These are phyloP conservation scores for Syzygium jambos DNA, from an alignment of 345 rosid genomes.

Conservation along the genomic window DNA sequence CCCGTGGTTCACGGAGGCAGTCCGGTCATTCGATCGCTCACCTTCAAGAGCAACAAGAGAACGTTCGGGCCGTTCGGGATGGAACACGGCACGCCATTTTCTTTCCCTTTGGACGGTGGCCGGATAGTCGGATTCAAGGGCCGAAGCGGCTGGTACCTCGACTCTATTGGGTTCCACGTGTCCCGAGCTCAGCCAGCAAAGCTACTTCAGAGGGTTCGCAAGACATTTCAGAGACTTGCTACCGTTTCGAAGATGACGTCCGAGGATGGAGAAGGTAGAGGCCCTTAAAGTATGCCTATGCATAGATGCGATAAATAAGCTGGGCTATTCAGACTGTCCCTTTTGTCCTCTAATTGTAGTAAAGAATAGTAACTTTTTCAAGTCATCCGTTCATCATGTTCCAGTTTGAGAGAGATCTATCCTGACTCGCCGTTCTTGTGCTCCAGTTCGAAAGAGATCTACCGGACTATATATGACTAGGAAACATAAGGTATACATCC, in stretches of 20 bases:
- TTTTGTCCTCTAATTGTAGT: background rate
- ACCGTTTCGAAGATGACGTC: background rate
- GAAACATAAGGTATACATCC: background rate
- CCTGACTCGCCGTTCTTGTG: background rate
- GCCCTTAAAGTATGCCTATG: background rate
- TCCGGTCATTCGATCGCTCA: conserved; percentile 62
- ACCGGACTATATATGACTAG: background rate
- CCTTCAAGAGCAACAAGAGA: conserved; percentile 54
- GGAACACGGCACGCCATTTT: conserved; percentile 70
- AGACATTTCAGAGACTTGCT: conserved; percentile 39
- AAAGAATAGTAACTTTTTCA: background rate
- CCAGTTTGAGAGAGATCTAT: background rate
- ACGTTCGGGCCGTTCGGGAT: conserved; percentile 60
- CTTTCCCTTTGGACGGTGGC: conserved; percentile 43
- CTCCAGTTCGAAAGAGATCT: background rate
- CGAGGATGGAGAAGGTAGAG: background rate
- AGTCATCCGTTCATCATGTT: background rate
- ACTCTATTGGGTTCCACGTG: conserved; percentile 53
- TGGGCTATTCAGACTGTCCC: background rate
- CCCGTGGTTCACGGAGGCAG: conserved; percentile 47
- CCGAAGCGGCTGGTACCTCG: conserved; percentile 69
- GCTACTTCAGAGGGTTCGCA: conserved; percentile 38
- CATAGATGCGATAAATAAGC: background rate
- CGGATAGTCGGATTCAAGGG: conserved; percentile 57
- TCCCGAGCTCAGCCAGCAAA: conserved; percentile 33